Percentiles rank a stretch among this genome's conserved stretches.
Evolutionary conservation across 495 filamentous ascomycete species (phyloP).

Genomic region (Usnea hakonensis): DNA sequence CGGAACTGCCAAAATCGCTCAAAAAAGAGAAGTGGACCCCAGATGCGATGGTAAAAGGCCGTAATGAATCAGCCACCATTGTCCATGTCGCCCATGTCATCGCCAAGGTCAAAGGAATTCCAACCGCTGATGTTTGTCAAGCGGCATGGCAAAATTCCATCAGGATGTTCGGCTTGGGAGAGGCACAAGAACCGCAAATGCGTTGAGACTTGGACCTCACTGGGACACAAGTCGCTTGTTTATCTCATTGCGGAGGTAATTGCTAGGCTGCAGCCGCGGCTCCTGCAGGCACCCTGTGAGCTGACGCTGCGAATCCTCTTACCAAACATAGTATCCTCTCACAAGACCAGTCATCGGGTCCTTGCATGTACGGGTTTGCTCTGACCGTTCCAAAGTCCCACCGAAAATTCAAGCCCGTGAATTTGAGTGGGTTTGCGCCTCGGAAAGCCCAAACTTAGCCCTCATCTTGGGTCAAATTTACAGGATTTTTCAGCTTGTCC

Average conservation of each 20-base stretch:
- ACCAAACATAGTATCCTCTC: neutral
- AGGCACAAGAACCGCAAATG: conserved; percentile 23
- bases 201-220: neutral
- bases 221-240: neutral
- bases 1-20: conserved; percentile 47
- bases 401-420: neutral
- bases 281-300: no score
- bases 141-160: conserved; percentile 79
- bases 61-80: conserved; percentile 85
- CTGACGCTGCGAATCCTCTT: neutral
- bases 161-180: conserved; percentile 68
- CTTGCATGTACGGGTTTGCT: neutral
- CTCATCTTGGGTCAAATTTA: neutral
- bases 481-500: neutral
- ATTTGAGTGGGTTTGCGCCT: neutral
- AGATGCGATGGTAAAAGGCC: conserved; percentile 77
- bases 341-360: neutral
- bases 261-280: neutral
- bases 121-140: conserved; percentile 74
- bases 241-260: neutral
- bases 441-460: neutral
- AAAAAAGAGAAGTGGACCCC: conserved; percentile 92
- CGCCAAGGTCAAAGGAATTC: conserved; percentile 71
- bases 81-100: conserved; percentile 78
- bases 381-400: neutral